Evolutionary conservation across 257 asterid genomes (phyloP).

Genomic region (Anisodus acutangulus): DNA sequence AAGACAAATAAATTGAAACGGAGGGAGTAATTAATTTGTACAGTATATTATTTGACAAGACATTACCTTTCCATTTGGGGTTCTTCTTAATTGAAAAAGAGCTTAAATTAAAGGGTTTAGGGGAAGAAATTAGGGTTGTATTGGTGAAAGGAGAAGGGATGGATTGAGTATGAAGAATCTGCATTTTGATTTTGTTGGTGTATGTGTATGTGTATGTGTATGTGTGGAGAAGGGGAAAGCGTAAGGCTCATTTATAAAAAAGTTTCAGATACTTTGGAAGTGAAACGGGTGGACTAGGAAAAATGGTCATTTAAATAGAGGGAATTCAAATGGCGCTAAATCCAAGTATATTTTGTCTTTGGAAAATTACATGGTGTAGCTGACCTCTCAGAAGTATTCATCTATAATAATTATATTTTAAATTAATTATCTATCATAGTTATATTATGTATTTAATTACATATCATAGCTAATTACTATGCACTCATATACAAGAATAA

Average conservation of each 20-base stretch:
- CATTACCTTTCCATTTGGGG: constrained; percentile 45
- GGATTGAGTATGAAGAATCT: constrained; percentile 40
- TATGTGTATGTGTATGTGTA: background rate
- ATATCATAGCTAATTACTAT: too few species aligned
- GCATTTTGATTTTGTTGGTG: constrained; percentile 38
- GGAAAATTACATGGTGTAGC: too few species aligned
- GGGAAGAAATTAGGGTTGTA: constrained; percentile 40
- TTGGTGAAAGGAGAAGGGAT: constrained; percentile 32
- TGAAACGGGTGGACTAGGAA: constrained; percentile 54
- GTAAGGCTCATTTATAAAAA: background rate
- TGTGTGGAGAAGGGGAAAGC: constrained; percentile 15
- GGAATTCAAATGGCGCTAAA: too few species aligned
- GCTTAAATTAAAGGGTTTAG: constrained; percentile 30
- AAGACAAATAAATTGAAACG: too few species aligned
- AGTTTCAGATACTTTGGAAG: constrained; percentile 15
- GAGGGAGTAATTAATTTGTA: too few species aligned
- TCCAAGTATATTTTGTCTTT: too few species aligned
- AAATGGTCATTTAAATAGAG: constrained; percentile 37
- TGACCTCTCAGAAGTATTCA: too few species aligned
- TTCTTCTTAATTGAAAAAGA: constrained; percentile 9
- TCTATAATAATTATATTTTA: too few species aligned
- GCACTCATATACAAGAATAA: too few species aligned
- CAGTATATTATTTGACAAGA: background rate
- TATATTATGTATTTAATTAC: too few species aligned
- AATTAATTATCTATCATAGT: too few species aligned